phyloP scores from a whole-genome alignment of 495 filamentous ascomycete genomes.

The Penicillium coffeae region DNA sequence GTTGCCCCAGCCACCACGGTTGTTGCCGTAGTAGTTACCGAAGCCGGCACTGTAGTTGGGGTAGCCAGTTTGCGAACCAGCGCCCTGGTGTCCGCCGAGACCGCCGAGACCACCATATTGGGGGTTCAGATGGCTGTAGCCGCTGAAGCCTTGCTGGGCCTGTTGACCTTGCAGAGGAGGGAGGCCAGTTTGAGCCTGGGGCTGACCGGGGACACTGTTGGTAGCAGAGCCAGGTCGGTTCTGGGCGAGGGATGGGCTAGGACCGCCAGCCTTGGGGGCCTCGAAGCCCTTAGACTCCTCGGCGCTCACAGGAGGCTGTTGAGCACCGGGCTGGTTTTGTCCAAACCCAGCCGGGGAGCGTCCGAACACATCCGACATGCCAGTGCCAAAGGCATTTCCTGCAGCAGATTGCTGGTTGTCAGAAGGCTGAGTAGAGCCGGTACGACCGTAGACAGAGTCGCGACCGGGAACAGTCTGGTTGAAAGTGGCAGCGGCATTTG shows the following conservation, averaged over 20 bases:
- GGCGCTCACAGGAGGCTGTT: conserved; percentile 55
- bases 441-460: conserved; percentile 75
- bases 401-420: conserved; percentile 61
- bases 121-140: conserved; percentile 73
- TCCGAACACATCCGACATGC: conserved; percentile 74
- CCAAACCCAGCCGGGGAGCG: conserved; percentile 65
- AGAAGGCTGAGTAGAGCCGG: conserved; percentile 67
- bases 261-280: conserved; percentile 69
- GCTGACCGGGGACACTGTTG: conserved; percentile 64
- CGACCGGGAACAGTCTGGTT: conserved; percentile 61
- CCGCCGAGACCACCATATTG: conserved; percentile 70
- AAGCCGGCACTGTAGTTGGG: conserved; percentile 53
- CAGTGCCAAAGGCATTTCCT: conserved; percentile 60
- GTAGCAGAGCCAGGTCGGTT: conserved; percentile 80
- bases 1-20: conserved; percentile 63
- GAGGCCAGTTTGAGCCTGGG: conserved; percentile 54
- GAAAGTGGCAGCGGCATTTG: conserved; percentile 63
- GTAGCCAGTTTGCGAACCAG: conserved; percentile 51
- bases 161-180: conserved; percentile 72
- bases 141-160: conserved; percentile 63
- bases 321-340: conserved; percentile 62
- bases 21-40: conserved; percentile 50
- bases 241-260: conserved; percentile 79
- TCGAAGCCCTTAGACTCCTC: conserved; percentile 78
- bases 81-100: conserved; percentile 61